Base-by-base conservation (phyloP, 2,329 filamentous ascomycete genomes). In the Fonsecaea multimorphosa region DNA sequence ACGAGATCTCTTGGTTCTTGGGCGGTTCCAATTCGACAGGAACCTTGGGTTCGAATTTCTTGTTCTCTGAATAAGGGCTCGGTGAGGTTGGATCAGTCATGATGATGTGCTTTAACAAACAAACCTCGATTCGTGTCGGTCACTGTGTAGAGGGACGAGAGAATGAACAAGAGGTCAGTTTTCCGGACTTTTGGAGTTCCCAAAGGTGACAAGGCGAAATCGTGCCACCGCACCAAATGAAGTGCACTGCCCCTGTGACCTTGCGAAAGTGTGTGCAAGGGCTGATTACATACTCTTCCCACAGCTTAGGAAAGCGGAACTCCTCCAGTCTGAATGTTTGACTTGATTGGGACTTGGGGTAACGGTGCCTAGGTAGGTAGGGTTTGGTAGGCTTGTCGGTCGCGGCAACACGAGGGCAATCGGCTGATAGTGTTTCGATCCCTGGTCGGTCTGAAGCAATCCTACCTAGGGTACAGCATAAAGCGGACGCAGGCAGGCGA, bases 1-100 rank as follows among this genome's bases (percentile, higher is more conserved):
- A 74, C n/a, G 89, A 88, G 73, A 99, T 97, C 40, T 86, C 86
- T 74, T 97, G 93, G 75, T 92, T 86, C 81, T 96, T 98, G 14
- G 95, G 95, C 40, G 92, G 89, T 64, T 90, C 84, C 65, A 99
- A 86, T 64, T 88, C 80, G 64, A 81, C 77, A 3, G 78, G 76
- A 5, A 75, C 71, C 64, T 80, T 81, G 54, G 79, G 79, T 12
- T 74, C 72, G 66, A 81, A 81, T 58, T 75, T 74, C 70, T 79
- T 78, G 56, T 68, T 68, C 57, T 72, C 69, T 62, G 70, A 68
- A 65, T 73, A 69, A 38, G 68, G 64, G 58, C 69, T 68, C 16
- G 71, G 71, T 63, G 71, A 70, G 65, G 68, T 68, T 57, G 69
- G 68, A 58, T 72, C 69, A 19, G 69, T 40, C 69, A 71, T 71